Percentiles rank a stretch among this genome's conserved stretches.
Conservation (phyloP, 108 stramenopile species). For the Cyclotella sp. region DNA sequence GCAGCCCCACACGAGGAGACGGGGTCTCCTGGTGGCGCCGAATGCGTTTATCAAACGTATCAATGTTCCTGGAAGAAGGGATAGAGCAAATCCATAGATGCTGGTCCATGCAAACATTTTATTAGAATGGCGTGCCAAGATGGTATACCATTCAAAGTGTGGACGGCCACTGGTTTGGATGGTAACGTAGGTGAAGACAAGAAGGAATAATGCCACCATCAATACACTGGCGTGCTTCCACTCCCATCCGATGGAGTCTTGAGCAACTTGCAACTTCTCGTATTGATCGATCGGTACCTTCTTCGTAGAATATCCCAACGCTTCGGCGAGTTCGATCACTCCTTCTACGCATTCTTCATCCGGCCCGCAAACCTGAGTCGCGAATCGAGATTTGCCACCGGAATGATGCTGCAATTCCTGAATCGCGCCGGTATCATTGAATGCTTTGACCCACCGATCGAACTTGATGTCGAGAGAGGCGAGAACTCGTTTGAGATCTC, state of each 20-base stretch:
- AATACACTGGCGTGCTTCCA: slow-evolving; percentile 24
- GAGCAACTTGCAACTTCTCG: neutral
- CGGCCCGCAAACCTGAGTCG: slow-evolving; percentile 27
- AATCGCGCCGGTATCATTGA: slow-evolving; percentile 38
- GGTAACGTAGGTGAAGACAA: slow-evolving; percentile 19
- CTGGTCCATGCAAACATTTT: slow-evolving; percentile 37
- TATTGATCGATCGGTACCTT: slow-evolving; percentile 20
- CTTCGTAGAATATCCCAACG: slow-evolving; percentile 21
- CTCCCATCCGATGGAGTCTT: slow-evolving; percentile 23
- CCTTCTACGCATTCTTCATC: slow-evolving; percentile 16
- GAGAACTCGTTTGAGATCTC: slow-evolving; percentile 17
- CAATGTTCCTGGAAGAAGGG: slow-evolving; percentile 30
- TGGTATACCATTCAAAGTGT: slow-evolving; percentile 27
- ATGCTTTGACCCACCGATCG: slow-evolving; percentile 39
- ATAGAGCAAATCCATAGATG: slow-evolving; percentile 31
- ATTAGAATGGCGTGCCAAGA: slow-evolving; percentile 22
- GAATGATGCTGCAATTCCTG: slow-evolving; percentile 7
- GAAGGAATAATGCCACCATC: too few relatives aligned
- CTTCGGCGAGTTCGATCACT: slow-evolving; percentile 15
- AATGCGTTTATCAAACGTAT: slow-evolving; percentile 10
- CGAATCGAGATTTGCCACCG: slow-evolving; percentile 1
- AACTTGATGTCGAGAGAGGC: slow-evolving; percentile 3
- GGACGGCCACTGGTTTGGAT: slow-evolving; percentile 19
- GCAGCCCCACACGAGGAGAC: slow-evolving; percentile 21
- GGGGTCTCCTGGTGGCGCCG: neutral